phyloP scores from a whole-genome alignment of 2,329 filamentous ascomycete genomes.

The Fusarium dimerum region DNA sequence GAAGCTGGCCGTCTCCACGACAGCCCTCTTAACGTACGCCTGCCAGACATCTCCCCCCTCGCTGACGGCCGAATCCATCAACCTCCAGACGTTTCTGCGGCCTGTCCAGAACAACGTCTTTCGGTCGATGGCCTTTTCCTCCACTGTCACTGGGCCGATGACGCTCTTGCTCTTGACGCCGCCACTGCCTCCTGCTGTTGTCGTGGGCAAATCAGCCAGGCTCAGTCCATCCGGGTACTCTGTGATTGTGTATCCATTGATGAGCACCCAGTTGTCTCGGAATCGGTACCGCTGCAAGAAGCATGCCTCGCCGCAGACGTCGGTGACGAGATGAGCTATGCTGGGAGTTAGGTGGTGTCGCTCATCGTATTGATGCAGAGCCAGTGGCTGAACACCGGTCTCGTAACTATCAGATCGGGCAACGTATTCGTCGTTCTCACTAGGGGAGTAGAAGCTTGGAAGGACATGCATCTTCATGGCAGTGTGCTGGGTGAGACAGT shows the following conservation, averaged over 20 bases:
- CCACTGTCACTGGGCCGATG: constrained; percentile 34
- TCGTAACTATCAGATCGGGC: constrained; percentile 37
- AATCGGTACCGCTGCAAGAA: constrained; percentile 50
- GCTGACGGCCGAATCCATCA: constrained; percentile 41
- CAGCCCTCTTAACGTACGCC: constrained; percentile 43
- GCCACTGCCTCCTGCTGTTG: constrained; percentile 5
- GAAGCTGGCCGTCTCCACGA: constrained; percentile 9
- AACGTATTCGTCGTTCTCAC: constrained; percentile 33
- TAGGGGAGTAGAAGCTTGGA: constrained; percentile 44
- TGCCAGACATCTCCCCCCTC: constrained; percentile 46
- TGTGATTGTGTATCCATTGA: constrained; percentile 48
- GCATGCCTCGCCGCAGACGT: constrained; percentile 46
- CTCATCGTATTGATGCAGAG: constrained; percentile 41
- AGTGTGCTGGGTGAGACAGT: constrained; percentile 40
- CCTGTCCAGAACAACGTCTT: constrained; percentile 39
- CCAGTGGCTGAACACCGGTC: constrained; percentile 41
- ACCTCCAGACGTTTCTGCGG: constrained; percentile 40
- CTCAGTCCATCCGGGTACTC: constrained; percentile 43
- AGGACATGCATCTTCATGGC: constrained; percentile 42
- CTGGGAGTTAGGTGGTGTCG: constrained; percentile 42
- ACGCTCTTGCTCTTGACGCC: constrained; percentile 18
- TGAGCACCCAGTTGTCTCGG: constrained; percentile 47
- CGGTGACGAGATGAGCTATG: constrained; percentile 43
- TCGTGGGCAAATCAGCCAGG: constrained; percentile 21
- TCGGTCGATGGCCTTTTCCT: constrained; percentile 30